Evolutionary conservation across 225 moss, liverwort and hornwort genomes (phyloP).

Genomic region (Rhytidiadelphus loreus): DNA sequence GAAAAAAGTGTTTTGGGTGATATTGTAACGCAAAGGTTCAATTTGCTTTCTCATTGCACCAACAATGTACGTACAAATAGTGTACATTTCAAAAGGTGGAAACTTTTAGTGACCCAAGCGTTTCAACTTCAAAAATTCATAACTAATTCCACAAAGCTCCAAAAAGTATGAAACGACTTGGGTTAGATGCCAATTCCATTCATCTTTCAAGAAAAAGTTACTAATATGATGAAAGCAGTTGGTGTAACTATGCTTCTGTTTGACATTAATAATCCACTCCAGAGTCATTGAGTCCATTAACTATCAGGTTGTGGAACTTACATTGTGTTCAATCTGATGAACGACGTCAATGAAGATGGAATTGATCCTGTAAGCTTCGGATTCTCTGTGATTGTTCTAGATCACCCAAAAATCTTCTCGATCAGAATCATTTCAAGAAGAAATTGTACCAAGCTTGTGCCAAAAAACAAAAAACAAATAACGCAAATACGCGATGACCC

Average conservation of each 20-base stretch:
- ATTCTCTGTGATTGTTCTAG: not conserved
- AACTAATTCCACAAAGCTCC: not conserved
- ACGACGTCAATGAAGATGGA: not conserved
- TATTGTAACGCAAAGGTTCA: not conserved
- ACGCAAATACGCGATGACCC: not conserved
- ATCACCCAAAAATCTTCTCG: not conserved
- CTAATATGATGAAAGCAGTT: not conserved
- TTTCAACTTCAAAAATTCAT: not conserved
- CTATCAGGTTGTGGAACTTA: not conserved
- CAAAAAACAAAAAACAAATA: not conserved
- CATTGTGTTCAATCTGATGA: not conserved
- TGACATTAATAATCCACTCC: not conserved
- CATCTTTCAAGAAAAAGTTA: not conserved
- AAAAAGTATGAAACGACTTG: not conserved
- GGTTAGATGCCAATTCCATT: not conserved
- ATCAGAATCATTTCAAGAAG: not conserved
- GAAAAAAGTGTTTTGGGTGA: not conserved
- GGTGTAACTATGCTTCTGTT: not conserved
- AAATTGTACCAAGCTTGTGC: not conserved
- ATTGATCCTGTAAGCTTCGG: not conserved
- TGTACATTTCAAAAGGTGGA: not conserved
- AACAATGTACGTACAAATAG: not conserved
- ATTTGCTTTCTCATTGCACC: not conserved
- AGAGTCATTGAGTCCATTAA: not conserved
- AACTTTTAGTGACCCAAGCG: rapidly evolving